Percentiles rank a stretch among this genome's conserved stretches.
These are phyloP conservation scores for Sisymbrium altissimum DNA, from an alignment of 345 rosid species.

Conservation along the genomic window DNA sequence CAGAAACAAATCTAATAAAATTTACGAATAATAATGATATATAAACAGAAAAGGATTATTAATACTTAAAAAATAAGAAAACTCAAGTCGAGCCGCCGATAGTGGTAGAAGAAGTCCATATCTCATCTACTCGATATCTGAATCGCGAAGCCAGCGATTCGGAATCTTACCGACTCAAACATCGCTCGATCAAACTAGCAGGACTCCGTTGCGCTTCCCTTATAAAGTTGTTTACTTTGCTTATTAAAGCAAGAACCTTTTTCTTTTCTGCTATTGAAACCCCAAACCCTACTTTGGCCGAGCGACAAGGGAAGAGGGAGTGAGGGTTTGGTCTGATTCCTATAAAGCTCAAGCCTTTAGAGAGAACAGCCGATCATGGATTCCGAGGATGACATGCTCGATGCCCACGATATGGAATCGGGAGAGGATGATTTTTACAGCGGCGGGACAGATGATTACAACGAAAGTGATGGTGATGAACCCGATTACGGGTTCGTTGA, in stretches of 20 bases:
- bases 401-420: slow-evolving; percentile 59
- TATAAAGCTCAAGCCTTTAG: background rate
- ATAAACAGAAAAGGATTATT: background rate
- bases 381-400: slow-evolving; percentile 68
- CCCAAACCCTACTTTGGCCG: slow-evolving; percentile 27
- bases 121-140: slow-evolving; percentile 7
- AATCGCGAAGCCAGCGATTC: slow-evolving; percentile 16
- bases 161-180: background rate
- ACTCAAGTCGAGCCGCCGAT: background rate
- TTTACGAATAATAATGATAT: background rate
- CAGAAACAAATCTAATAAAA: background rate
- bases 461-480: slow-evolving; percentile 43
- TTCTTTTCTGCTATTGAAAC: background rate
- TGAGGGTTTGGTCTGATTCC: background rate
- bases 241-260: slow-evolving; percentile 13
- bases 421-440: slow-evolving; percentile 72
- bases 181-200: background rate
- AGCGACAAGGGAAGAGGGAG: background rate
- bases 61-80: background rate
- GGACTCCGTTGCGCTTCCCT: background rate
- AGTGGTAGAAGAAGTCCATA: slow-evolving; percentile 10
- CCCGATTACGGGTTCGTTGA: slow-evolving; percentile 52
- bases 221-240: background rate
- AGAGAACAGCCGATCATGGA: slow-evolving; percentile 43
- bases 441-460: slow-evolving; percentile 60